These are phyloP conservation scores for Trichoderma simmonsii DNA, from an alignment of 2,329 filamentous ascomycete genomes.

Conservation along the genomic window DNA sequence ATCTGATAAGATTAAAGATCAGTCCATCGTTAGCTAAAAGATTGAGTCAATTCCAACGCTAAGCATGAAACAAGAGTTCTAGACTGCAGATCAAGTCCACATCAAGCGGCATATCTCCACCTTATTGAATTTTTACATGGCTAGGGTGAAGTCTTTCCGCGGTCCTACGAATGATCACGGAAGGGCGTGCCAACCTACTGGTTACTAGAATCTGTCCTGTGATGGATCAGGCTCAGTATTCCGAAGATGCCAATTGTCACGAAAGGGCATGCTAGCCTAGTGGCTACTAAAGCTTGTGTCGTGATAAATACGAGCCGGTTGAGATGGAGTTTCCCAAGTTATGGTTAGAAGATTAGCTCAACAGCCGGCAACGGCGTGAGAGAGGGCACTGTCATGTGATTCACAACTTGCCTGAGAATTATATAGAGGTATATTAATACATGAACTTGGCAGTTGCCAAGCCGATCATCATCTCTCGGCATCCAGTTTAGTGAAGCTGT, in stretches of 20 bases:
- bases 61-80: neutral
- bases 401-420: neutral
- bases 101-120: neutral
- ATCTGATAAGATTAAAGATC: constrained; percentile 14
- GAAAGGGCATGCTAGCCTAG: neutral
- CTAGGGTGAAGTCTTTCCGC: neutral
- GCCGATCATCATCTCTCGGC: neutral
- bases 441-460: neutral
- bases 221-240: neutral
- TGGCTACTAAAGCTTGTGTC: neutral
- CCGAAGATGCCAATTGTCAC: neutral
- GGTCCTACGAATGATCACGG: neutral
- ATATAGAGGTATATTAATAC: neutral
- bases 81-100: neutral
- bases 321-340: neutral
- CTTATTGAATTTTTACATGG: neutral
- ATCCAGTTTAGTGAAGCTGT: neutral
- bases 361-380: neutral
- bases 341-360: neutral
- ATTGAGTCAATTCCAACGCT: neutral
- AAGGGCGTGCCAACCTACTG: neutral
- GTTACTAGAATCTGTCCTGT: neutral
- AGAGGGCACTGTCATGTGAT: neutral
- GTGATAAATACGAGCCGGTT: neutral
- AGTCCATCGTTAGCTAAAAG: constrained; percentile 8